Conservation (phyloP, 73 alveolate genomes). For the Paramecium sonneborni region DNA sequence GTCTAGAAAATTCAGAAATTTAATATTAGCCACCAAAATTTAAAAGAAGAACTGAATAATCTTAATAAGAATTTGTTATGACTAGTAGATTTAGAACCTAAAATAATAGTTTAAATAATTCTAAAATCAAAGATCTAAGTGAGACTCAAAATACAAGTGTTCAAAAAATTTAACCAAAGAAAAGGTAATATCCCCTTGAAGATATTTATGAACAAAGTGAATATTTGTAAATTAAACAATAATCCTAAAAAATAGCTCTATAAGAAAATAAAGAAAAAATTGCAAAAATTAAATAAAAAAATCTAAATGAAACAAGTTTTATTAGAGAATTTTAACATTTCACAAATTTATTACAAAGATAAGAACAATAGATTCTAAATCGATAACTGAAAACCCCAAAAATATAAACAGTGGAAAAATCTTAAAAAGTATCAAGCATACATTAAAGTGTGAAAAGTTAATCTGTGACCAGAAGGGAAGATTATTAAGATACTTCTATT, state of each 20-base stretch:
- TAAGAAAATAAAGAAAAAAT: not conserved
- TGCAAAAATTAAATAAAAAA: not conserved
- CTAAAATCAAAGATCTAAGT: not conserved
- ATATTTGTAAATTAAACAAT: not conserved
- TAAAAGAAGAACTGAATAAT: slow-evolving; percentile 1
- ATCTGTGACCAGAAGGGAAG: not conserved
- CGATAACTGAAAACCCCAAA: not conserved
- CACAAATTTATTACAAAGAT: not conserved
- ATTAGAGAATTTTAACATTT: not conserved
- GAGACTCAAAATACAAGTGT: not conserved
- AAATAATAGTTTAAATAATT: not conserved
- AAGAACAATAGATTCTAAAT: not conserved
- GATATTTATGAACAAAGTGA: not conserved
- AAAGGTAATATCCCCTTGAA: not conserved
- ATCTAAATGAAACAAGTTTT: not conserved
- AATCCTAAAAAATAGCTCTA: not conserved
- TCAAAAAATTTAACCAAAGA: not conserved
- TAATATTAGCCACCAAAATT: not conserved
- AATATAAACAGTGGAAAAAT: not conserved
- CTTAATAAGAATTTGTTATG: not conserved
- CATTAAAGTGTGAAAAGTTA: not conserved
- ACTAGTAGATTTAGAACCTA: slow-evolving; percentile 18
- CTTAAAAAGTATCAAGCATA: not conserved
- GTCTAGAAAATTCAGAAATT: not conserved
- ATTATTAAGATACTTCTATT: not conserved